Conservation (phyloP, 2,329 filamentous ascomycete genomes). For the Tetracladium maxilliforme region DNA sequence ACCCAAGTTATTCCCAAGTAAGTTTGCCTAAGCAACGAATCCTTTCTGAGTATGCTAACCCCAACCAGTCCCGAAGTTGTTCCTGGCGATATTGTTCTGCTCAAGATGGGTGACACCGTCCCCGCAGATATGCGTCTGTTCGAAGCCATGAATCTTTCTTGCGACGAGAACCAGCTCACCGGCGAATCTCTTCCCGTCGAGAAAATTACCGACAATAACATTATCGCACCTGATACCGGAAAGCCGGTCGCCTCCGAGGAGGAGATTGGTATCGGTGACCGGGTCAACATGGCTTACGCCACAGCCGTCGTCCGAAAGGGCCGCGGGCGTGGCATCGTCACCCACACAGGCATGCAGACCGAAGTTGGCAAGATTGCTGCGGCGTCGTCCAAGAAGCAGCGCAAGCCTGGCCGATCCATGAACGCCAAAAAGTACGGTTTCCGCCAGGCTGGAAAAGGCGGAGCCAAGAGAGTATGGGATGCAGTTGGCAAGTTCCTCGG, state of each 20-base stretch:
- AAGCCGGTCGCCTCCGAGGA: constrained; percentile 20
- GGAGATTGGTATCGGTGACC: constrained; percentile 31
- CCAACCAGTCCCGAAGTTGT: constrained; percentile 34
- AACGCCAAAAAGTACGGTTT: constrained; percentile 26
- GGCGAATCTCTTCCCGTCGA: constrained; percentile 91
- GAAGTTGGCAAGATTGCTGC: constrained; percentile 39
- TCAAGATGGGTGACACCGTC: constrained; percentile 90
- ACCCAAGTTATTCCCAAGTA: constrained; percentile 18
- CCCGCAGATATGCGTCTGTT: constrained; percentile 63
- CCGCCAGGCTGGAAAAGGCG: constrained; percentile 30
- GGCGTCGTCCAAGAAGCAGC: constrained; percentile 32
- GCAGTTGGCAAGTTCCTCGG: constrained; percentile 38
- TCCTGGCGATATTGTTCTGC: constrained; percentile 73
- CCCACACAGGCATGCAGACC: constrained; percentile 39
- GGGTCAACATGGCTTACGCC: constrained; percentile 38
- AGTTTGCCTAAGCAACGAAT: constrained; percentile 1
- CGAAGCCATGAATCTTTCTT: constrained; percentile 42
- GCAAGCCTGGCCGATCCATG: constrained; percentile 32
- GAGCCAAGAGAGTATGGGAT: constrained; percentile 28
- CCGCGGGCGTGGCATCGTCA: constrained; percentile 35
- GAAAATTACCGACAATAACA: constrained; percentile 46
- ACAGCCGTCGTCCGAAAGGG: constrained; percentile 39
- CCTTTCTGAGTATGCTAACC: background rate
- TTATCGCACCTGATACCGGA: constrained; percentile 14
- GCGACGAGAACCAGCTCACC: constrained; percentile 94